Percentiles rank a stretch among this genome's conserved stretches.
Conservation (phyloP, 2,329 filamentous ascomycete genomes). For the Ascochyta viciae-villosae region DNA sequence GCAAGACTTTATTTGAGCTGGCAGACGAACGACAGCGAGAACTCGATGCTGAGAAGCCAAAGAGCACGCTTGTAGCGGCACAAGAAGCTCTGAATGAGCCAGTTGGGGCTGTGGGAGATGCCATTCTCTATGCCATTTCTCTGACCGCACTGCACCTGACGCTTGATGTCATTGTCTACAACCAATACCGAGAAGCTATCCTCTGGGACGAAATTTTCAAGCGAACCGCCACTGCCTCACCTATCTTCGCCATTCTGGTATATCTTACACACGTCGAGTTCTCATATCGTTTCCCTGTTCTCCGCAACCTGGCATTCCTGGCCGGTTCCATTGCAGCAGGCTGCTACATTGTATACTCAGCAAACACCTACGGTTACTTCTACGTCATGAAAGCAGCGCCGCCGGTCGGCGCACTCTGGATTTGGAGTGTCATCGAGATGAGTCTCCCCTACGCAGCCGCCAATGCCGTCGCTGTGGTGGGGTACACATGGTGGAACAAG, state of each 20-base stretch:
- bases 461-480: constrained; percentile 60
- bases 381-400: constrained; percentile 91
- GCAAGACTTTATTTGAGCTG: constrained; percentile 75
- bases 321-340: constrained; percentile 67
- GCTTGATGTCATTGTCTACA: constrained; percentile 78
- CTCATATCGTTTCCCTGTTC: constrained; percentile 53
- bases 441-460: constrained; percentile 70
- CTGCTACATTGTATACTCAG: constrained; percentile 81
- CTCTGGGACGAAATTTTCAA: constrained; percentile 63
- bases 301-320: constrained; percentile 67
- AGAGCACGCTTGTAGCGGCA: constrained; percentile 45
- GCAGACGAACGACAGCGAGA: constrained; percentile 66
- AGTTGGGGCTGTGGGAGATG: constrained; percentile 56
- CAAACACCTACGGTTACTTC: constrained; percentile 81
- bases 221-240: constrained; percentile 58
- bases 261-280: constrained; percentile 53
- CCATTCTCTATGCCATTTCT: constrained; percentile 61
- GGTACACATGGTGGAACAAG: constrained; percentile 63
- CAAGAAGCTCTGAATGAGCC: constrained; percentile 46
- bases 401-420: constrained; percentile 87
- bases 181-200: constrained; percentile 76
- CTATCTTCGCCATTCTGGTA: constrained; percentile 54
- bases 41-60: constrained; percentile 56
- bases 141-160: constrained; percentile 78
- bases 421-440: constrained; percentile 92